Percentiles rank a stretch among this genome's conserved stretches.
These are phyloP conservation scores for Raphanus sativus DNA, from an alignment of 345 rosid genomes.

Conservation along the genomic window DNA sequence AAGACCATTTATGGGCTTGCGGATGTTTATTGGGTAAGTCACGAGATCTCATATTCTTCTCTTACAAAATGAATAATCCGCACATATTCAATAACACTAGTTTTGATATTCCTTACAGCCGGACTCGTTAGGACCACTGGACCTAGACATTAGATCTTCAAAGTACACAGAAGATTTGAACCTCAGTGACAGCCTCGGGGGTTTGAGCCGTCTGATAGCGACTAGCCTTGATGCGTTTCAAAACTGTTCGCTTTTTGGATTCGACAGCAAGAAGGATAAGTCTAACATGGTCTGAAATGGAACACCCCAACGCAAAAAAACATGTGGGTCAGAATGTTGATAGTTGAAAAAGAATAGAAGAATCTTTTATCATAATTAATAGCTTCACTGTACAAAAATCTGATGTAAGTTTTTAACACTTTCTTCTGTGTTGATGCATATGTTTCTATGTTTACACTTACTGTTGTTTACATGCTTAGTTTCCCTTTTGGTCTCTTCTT, in stretches of 20 bases:
- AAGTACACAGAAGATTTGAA: slow-evolving; percentile 77
- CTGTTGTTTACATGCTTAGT: slow-evolving; percentile 24
- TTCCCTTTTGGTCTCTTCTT: neutral
- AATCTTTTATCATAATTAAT: slow-evolving; percentile 24
- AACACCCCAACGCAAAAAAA: slow-evolving; percentile 29
- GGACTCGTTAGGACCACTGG: slow-evolving; percentile 89
- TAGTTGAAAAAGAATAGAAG: slow-evolving; percentile 25
- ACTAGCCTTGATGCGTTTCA: slow-evolving; percentile 95
- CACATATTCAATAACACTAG: neutral
- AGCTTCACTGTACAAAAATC: slow-evolving; percentile 37
- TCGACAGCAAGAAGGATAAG: slow-evolving; percentile 74
- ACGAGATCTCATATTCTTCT: neutral
- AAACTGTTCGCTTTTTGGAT: slow-evolving; percentile 65
- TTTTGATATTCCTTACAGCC: slow-evolving; percentile 58
- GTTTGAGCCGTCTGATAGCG: slow-evolving; percentile 85
- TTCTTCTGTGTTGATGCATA: slow-evolving; percentile 21
- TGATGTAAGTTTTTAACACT: slow-evolving; percentile 26
- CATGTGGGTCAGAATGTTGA: slow-evolving; percentile 30
- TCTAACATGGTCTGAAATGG: slow-evolving; percentile 54
- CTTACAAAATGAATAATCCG: neutral
- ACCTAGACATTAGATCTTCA: slow-evolving; percentile 63
- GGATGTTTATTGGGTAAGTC: slow-evolving; percentile 81
- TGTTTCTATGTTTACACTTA: slow-evolving; percentile 24
- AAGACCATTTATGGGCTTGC: slow-evolving; percentile 59
- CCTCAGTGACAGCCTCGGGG: slow-evolving; percentile 76